Conservation (phyloP, 2,329 filamentous ascomycete species). For the Sarocladiaceae sp. region DNA sequence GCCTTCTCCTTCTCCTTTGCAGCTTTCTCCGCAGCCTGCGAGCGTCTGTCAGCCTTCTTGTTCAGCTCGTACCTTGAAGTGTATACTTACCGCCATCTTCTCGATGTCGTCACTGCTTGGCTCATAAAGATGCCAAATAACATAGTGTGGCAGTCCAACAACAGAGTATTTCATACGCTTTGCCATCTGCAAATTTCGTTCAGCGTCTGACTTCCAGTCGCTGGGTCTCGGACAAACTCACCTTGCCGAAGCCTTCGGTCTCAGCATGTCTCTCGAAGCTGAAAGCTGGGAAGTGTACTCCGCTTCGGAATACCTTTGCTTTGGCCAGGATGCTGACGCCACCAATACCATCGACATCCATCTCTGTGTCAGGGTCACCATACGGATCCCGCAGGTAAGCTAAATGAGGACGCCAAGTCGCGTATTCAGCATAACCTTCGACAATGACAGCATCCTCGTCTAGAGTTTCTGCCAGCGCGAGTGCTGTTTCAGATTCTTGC, state of each 20-base stretch:
- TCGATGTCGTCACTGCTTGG: conserved; percentile 96
- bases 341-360: conserved; percentile 97
- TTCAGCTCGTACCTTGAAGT: not conserved
- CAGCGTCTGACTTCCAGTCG: conserved; percentile 5
- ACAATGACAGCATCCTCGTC: conserved; percentile 99
- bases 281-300: conserved; percentile 96
- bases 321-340: conserved; percentile 97
- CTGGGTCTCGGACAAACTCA: conserved; percentile 33
- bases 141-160: conserved; percentile 93
- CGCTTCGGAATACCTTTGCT: conserved; percentile 88
- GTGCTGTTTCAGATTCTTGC: conserved; percentile 97
- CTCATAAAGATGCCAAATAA: conserved; percentile 99
- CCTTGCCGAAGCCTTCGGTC: conserved; percentile 98
- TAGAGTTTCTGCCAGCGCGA: conserved; percentile 87
- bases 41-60: conserved; percentile 11
- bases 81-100: conserved; percentile 74
- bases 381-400: conserved; percentile 96
- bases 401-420: conserved; percentile 94
- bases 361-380: conserved; percentile 97
- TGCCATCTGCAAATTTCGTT: conserved; percentile 66
- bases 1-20: conserved; percentile 28
- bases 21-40: conserved; percentile 49
- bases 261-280: conserved; percentile 98
- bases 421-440: conserved; percentile 97
- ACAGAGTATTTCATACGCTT: conserved; percentile 95